A percentile compares a stretch with the other conserved stretches of the same genome.
Conservation (phyloP, 306 rosid species). For the Leucaena leucocephala region DNA sequence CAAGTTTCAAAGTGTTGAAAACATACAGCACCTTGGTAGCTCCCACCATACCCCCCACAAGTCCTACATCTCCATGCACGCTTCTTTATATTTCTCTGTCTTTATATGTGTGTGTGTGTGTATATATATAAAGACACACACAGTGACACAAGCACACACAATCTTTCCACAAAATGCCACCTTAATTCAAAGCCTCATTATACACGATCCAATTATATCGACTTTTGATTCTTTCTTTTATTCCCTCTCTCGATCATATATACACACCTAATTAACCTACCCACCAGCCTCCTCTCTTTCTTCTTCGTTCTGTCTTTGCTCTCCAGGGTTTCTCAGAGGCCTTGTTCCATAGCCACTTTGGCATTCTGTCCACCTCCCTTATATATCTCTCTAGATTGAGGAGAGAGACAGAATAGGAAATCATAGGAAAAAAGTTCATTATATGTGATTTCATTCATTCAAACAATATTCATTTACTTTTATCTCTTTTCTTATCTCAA, state of each 20-base stretch:
- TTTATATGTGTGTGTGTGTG: not conserved
- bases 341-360: constrained; percentile 70
- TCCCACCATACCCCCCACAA: constrained; percentile 37
- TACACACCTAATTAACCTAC: not conserved
- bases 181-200: not conserved
- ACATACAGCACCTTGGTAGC: constrained; percentile 22
- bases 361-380: constrained; percentile 88
- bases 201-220: not conserved
- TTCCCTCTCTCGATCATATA: not conserved
- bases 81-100: constrained; percentile 16
- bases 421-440: not conserved
- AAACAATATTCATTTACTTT: not conserved
- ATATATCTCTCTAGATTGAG: not conserved
- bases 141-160: too few species aligned
- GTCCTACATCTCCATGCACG: constrained; percentile 61
- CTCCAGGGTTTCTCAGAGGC: constrained; percentile 70
- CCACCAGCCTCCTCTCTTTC: constrained; percentile 8
- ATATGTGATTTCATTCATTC: not conserved
- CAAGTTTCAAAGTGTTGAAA: constrained; percentile 25
- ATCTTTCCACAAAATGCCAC: not conserved
- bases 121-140: constrained; percentile 16
- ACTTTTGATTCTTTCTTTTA: not conserved
- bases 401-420: not conserved
- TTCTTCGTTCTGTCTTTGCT: not conserved
- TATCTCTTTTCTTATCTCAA: not conserved